These are phyloP conservation scores for Backusella circina DNA, from an alignment of 192 early-diverging fungal species.

Conservation along the genomic window DNA sequence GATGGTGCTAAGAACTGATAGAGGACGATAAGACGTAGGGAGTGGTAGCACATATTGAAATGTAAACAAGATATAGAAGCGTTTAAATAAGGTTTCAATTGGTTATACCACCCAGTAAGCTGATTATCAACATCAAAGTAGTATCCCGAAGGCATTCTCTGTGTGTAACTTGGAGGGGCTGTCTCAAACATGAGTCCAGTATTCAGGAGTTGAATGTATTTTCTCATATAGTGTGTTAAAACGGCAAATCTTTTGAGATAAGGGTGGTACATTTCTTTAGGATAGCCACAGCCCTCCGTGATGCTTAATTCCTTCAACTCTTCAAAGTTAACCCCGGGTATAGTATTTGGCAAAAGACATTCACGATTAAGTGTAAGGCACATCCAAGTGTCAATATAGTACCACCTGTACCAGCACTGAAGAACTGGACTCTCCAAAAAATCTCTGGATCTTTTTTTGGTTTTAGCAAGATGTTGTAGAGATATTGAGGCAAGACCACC, in stretches of 20 bases:
- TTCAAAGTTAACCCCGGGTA: neutral
- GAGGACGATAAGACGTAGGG: constrained; percentile 26
- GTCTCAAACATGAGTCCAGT: neutral
- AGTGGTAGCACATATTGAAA: constrained; percentile 27
- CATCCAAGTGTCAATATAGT: constrained; percentile 33
- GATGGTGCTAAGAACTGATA: constrained; percentile 27
- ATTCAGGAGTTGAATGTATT: constrained; percentile 15
- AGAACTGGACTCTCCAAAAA: neutral
- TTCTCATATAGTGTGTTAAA: constrained; percentile 16
- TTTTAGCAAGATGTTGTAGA: constrained; percentile 2
- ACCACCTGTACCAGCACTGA: constrained; percentile 26
- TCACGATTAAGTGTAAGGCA: constrained; percentile 15
- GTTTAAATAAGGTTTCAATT: neutral
- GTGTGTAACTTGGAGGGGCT: neutral
- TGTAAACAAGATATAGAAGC: constrained; percentile 13
- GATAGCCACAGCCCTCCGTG: neutral
- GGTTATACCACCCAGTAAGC: constrained; percentile 4
- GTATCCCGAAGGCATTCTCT: neutral
- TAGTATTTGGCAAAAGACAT: constrained; percentile 9
- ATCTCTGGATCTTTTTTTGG: neutral
- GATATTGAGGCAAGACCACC: constrained; percentile 23
- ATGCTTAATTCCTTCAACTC: neutral
- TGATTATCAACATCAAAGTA: constrained; percentile 6
- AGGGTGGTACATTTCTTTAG: neutral
- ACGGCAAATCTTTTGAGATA: constrained; percentile 1